Evolutionary conservation across 768 basidiomycete species (phyloP), one percentile per base, ranked within the genome.

Genomic region (Pleurotus ostreatus): DNA sequence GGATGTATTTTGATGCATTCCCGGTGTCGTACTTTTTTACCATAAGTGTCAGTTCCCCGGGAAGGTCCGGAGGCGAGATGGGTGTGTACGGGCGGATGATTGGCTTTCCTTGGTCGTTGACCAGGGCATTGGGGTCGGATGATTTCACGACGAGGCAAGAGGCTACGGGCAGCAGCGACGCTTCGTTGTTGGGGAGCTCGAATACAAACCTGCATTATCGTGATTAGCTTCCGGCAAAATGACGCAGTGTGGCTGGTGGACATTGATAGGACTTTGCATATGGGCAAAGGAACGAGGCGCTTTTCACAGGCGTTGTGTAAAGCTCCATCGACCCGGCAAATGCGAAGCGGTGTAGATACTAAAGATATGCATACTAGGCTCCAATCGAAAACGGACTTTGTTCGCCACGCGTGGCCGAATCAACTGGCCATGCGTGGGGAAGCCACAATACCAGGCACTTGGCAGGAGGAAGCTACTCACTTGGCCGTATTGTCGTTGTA

Each of bases 401-500:
- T 34, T 34, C 30, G 8, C 30, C 30, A 34, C 30, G 30, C 30
- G 30, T 4, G 2, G 3, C 11, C 30, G 9, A 34, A 34, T 11
- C 30, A 34, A 9, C 8, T 34, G 9, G 30, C 30, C 30, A 9
- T 34, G 30, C 30, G 30, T 34, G 30, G 30, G 30, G 30, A 34
- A 34, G 30, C 30, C 30, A 11, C 0, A 3, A 34, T 9, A 34
- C 11, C 30, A 25, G 23, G 5, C 23, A 34, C 30, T 34, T 34
- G 30, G 30, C 30, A 34, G 18, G 25, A 20, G 34, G 30, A 53
- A 38, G 48, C 40, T 43, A 61, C 79, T 56, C 60, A 94, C 84
- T 80, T 83, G 30, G 91, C 77, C 12, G 93, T 89, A 73, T 98
- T 97, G 81, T 98, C 89, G 81, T 97, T 98, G 79, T 96, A 97